These are phyloP conservation scores for Stylonectria norvegica DNA, from an alignment of 2,329 filamentous ascomycete species.

Conservation along the genomic window DNA sequence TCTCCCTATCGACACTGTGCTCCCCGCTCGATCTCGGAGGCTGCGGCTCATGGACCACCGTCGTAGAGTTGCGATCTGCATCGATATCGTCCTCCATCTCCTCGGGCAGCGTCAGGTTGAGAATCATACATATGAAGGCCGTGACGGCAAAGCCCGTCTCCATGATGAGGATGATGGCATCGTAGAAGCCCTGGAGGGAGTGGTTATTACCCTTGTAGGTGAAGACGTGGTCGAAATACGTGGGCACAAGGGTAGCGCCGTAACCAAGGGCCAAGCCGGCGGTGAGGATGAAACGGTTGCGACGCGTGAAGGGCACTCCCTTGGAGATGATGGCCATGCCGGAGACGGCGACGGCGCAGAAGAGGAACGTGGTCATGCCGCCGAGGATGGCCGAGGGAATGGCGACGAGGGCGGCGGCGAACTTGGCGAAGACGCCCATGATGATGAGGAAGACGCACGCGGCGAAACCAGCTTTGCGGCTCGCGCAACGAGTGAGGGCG, in stretches of 20 bases:
- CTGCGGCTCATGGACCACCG: conserved; percentile 13
- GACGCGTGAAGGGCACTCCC: conserved; percentile 68
- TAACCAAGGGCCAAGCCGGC: conserved; percentile 71
- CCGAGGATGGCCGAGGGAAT: conserved; percentile 67
- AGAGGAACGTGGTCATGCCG: conserved; percentile 78
- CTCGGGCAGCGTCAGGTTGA: conserved; percentile 71
- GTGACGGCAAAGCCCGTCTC: conserved; percentile 73
- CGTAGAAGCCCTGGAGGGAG: conserved; percentile 67
- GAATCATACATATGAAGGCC: conserved; percentile 66
- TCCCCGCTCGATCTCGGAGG: conserved; percentile 16
- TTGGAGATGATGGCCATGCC: conserved; percentile 73
- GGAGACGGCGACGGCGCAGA: conserved; percentile 70
- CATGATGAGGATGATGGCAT: conserved; percentile 70
- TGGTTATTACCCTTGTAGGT: conserved; percentile 67
- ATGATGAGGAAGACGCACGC: conserved; percentile 73
- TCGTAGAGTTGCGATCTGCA: conserved; percentile 16
- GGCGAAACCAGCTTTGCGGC: conserved; percentile 75
- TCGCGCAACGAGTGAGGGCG: conserved; percentile 75
- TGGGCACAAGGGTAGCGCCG: conserved; percentile 62
- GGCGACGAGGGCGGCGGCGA: conserved; percentile 72
- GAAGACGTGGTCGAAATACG: conserved; percentile 69
- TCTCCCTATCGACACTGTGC: conserved; percentile 21
- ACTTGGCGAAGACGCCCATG: conserved; percentile 81
- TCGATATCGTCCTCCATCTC: conserved; percentile 64
- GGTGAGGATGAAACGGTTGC: conserved; percentile 79